These are phyloP conservation scores for Hydnomerulius pinastri DNA, from an alignment of 768 basidiomycete genomes.

Conservation along the genomic window DNA sequence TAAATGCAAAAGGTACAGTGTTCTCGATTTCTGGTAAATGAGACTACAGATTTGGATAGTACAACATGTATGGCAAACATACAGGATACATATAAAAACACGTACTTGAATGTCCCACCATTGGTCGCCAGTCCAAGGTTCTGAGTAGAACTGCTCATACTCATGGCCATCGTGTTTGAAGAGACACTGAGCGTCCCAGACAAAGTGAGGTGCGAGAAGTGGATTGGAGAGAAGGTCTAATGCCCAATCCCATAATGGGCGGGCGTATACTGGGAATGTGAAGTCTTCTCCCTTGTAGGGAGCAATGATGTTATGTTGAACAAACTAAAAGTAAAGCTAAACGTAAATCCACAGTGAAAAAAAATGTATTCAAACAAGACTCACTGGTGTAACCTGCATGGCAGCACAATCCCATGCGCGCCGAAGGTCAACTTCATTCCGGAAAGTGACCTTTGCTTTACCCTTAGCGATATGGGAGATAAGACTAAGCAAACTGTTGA, in stretches of 20 bases:
- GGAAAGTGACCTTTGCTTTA: too few species aligned
- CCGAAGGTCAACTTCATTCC: too few species aligned
- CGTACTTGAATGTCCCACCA: slow-evolving; percentile 41
- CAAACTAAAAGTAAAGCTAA: slow-evolving; percentile 1
- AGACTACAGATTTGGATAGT: too few species aligned
- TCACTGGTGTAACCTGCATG: slow-evolving; percentile 1
- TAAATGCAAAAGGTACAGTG: slow-evolving; percentile 23
- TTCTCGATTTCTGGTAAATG: too few species aligned
- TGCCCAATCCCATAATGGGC: slow-evolving; percentile 9
- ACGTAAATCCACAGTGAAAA: neutral
- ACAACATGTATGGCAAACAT: too few species aligned
- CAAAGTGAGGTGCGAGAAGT: slow-evolving; percentile 15
- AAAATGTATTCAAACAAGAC: neutral
- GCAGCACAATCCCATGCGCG: slow-evolving; percentile 4
- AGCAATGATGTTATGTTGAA: neutral
- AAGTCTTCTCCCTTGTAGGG: slow-evolving; percentile 4
- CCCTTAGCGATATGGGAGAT: too few species aligned
- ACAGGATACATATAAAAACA: too few species aligned
- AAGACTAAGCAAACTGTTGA: too few species aligned
- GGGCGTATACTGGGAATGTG: neutral
- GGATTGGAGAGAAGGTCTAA: slow-evolving; percentile 3
- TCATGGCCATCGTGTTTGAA: slow-evolving; percentile 28
- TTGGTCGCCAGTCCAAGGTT: slow-evolving; percentile 39
- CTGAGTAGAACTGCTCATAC: slow-evolving; percentile 31
- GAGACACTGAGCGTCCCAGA: slow-evolving; percentile 33